Evolutionary conservation across 176 grass and related monocot species (phyloP), one percentile per base, ranked within the genome.

Genomic region (Aegilops sharonensis): DNA sequence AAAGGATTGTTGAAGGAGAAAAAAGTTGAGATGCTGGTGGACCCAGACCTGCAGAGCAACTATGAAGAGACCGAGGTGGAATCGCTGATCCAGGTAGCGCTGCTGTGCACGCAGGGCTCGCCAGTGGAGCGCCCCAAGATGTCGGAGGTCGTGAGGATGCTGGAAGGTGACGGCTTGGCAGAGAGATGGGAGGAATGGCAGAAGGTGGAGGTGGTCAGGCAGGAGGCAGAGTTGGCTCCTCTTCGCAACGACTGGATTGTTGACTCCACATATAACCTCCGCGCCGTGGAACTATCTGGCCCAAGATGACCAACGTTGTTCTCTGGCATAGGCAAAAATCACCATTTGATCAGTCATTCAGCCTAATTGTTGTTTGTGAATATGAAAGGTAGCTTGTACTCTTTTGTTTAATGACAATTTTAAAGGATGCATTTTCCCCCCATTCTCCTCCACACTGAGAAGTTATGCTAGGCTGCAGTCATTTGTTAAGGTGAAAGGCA

Each of bases 111-210:
- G 11, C 89, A 91, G 89, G 87, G 87, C 79, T 94, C 92, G 29
- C 92, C 89, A 1, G 73, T 89, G 89, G 89, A 94, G 52, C 87
- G 92, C 5, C 92, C 92, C 72, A 94, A 94, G 83, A 94, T 94
- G 92, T 92, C 92, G 5, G 89, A 91, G 35, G 92, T 94, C 9
- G 92, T 94, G 64, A 89, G 89, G 80, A 94, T 94, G 92, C 92
- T 94, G 6, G 92, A 94, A 89, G 92, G 92, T 4, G 92, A 94
- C 2, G 92, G 92, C 42, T 50, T 94, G 60, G 92, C 89, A 0
- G 92, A 92, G 86, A 85, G 87, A 29, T 92, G 89, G 92, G 92
- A 94, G 27, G 89, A 92, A 72, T 94, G 92, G 92, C 89, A 94
- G 87, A 92, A 92, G 86, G 89, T 92, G 39, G 92, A 94, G 81